phyloP scores from a whole-genome alignment of 164 flowering plant species.

The Chimonanthus salicifolius region DNA sequence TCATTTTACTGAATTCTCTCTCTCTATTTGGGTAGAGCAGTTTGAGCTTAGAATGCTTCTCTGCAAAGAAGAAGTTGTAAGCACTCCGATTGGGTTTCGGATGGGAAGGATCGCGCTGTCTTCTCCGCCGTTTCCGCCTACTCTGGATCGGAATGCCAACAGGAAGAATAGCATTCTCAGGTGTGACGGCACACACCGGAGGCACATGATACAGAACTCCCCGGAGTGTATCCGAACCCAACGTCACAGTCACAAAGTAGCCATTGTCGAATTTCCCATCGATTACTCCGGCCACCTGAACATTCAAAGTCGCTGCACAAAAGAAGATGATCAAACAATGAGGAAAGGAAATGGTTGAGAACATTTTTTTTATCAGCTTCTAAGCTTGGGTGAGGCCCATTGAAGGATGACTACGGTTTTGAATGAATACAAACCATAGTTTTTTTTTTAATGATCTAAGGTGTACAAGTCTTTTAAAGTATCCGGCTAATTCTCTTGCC shows the following conservation, averaged over 20 bases:
- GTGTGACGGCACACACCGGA: slow-evolving; percentile 5
- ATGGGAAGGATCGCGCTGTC: slow-evolving; percentile 52
- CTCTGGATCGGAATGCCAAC: not conserved
- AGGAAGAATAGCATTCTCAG: not conserved
- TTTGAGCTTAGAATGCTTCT: slow-evolving; percentile 66
- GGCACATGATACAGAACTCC: slow-evolving; percentile 55
- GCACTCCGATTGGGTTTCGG: slow-evolving; percentile 81
- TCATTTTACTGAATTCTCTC: slow-evolving; percentile 80
- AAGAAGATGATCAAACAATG: not conserved
- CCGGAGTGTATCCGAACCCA: slow-evolving; percentile 44
- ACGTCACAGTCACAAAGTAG: slow-evolving; percentile 52
- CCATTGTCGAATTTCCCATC: slow-evolving; percentile 80
- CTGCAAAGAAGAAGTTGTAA: slow-evolving; percentile 80
- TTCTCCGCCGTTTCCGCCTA: slow-evolving; percentile 19
- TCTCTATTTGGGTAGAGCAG: slow-evolving; percentile 59
- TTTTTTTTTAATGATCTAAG: no score
- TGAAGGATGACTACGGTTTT: no score
- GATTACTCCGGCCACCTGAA: slow-evolving; percentile 42
- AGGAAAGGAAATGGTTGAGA: not conserved
- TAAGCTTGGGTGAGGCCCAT: no score
- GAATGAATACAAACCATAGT: no score
- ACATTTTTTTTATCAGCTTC: no score
- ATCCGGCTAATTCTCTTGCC: no score
- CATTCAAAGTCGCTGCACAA: slow-evolving; percentile 3
- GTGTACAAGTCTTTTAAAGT: no score